Evolutionary conservation across 768 basidiomycete genomes (phyloP).

Genomic region (Hygrocybe coccinea): DNA sequence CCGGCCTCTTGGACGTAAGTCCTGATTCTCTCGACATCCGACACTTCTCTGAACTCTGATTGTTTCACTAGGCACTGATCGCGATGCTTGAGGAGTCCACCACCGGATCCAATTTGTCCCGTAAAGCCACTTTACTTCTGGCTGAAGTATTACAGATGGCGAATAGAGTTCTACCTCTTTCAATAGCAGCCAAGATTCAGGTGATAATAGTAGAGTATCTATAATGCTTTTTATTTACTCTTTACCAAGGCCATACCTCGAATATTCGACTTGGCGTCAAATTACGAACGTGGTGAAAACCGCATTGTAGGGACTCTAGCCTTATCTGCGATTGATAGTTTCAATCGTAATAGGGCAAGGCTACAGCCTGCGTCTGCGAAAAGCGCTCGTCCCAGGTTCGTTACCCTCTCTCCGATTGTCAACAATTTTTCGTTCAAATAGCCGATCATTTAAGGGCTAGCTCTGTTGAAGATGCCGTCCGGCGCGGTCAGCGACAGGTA

Average conservation of each 20-base stretch:
- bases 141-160: conserved; percentile 87
- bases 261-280: conserved; percentile 79
- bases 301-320: conserved; percentile 81
- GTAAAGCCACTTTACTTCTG: conserved; percentile 87
- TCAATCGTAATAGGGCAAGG: conserved; percentile 82
- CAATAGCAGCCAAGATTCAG: conserved; percentile 80
- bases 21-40: not conserved
- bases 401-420: not conserved
- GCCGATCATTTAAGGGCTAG: conserved; percentile 49
- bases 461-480: conserved; percentile 79
- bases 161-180: conserved; percentile 79
- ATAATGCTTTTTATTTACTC: not conserved
- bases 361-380: conserved; percentile 55
- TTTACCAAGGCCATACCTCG: conserved; percentile 67
- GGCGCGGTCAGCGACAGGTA: conserved; percentile 83
- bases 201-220: conserved; percentile 30
- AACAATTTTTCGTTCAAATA: not conserved
- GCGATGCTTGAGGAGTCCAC: conserved; percentile 79
- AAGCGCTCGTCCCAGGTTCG: conserved; percentile 61
- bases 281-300: conserved; percentile 71
- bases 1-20: conserved; percentile 82
- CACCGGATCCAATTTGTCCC: conserved; percentile 65
- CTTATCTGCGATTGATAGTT: conserved; percentile 83
- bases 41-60: not conserved
- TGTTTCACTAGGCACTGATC: conserved; percentile 62